Evolutionary conservation across 2,329 filamentous ascomycete genomes (phyloP).

Genomic region (Aspergillus tanneri): DNA sequence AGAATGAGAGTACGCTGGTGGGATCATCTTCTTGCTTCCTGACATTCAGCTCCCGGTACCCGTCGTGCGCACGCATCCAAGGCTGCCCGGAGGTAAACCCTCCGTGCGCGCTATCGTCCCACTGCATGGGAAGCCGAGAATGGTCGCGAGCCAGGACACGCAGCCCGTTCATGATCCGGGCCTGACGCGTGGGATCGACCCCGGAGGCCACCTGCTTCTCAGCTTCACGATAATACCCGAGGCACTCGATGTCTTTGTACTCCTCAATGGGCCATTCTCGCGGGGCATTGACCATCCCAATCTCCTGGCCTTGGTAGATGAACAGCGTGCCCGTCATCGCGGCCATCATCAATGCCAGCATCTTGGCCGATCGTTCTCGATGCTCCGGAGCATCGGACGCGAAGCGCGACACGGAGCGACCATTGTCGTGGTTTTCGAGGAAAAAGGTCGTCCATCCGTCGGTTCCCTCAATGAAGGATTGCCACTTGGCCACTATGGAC

Average conservation of each 20-base stretch:
- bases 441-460: conserved; percentile 59
- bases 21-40: conserved; percentile 50
- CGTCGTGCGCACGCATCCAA: conserved; percentile 61
- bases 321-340: conserved; percentile 56
- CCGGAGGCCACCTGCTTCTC: conserved; percentile 35
- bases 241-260: conserved; percentile 44
- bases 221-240: conserved; percentile 49
- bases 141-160: conserved; percentile 60
- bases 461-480: conserved; percentile 51
- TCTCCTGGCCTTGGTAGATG: conserved; percentile 61
- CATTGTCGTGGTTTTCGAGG: conserved; percentile 64
- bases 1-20: conserved; percentile 58
- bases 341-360: conserved; percentile 52
- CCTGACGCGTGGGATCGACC: conserved; percentile 13
- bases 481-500: conserved; percentile 50
- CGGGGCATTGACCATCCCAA: conserved; percentile 60
- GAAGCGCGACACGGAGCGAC: conserved; percentile 56
- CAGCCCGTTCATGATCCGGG: conserved; percentile 36
- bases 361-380: conserved; percentile 52
- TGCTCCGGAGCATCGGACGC: conserved; percentile 49
- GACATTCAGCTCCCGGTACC: conserved; percentile 44
- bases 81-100: conserved; percentile 61
- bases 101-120: conserved; percentile 56
- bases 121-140: conserved; percentile 66
- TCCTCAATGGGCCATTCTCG: conserved; percentile 50